Evolutionary conservation across 2,329 filamentous ascomycete genomes (phyloP).

Genomic region (Colletotrichum limetticola): DNA sequence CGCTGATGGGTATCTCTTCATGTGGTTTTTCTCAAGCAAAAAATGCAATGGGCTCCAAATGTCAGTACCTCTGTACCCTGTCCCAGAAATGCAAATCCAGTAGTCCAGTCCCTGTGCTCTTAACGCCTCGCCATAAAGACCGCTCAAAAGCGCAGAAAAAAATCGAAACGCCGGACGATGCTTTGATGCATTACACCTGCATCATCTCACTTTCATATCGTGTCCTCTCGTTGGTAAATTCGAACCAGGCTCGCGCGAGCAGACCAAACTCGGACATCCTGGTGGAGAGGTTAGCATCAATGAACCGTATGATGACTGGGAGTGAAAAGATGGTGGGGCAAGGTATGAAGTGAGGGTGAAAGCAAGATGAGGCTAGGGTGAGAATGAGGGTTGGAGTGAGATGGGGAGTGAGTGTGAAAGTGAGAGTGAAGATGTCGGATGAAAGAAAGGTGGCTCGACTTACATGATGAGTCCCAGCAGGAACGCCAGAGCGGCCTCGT

Average conservation of each 20-base stretch:
- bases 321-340: too few relatives aligned
- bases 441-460: not conserved
- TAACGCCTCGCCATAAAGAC: slow-evolving; percentile 7
- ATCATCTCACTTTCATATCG: slow-evolving; percentile 21
- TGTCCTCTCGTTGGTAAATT: slow-evolving; percentile 30
- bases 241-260: slow-evolving; percentile 31
- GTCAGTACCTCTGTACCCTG: not conserved
- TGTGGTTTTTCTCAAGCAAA: not conserved
- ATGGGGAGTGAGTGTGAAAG: too few relatives aligned
- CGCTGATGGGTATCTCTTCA: slow-evolving; percentile 11
- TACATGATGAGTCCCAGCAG: slow-evolving; percentile 34
- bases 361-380: too few relatives aligned
- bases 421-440: not conserved
- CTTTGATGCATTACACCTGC: slow-evolving; percentile 2
- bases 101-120: not conserved
- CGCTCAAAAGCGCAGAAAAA: not conserved
- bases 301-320: too few relatives aligned
- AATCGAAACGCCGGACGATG: not conserved
- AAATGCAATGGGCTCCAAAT: not conserved
- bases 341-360: too few relatives aligned
- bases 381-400: not conserved
- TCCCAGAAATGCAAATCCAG: not conserved
- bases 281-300: not conserved
- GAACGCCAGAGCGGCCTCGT: slow-evolving; percentile 34
- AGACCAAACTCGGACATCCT: slow-evolving; percentile 33